Percentiles rank a stretch among this genome's conserved stretches.
Evolutionary conservation across 495 filamentous ascomycete genomes (phyloP).

Genomic region (Oidiodendron maius): DNA sequence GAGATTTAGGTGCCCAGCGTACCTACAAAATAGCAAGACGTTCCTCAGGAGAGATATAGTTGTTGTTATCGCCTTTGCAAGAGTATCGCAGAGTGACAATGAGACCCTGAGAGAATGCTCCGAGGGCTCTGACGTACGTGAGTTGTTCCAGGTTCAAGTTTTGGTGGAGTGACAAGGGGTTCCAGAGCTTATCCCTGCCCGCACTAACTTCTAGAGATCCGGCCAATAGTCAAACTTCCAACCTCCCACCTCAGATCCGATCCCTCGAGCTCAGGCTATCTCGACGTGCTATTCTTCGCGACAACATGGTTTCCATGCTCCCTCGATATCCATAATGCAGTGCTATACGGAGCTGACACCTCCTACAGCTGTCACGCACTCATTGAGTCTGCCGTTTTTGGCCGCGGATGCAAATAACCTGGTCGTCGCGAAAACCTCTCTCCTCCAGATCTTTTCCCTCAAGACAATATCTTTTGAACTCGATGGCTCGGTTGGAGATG

Average conservation of each 20-base stretch:
- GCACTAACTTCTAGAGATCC: too few species aligned
- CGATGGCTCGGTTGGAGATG: constrained; percentile 26
- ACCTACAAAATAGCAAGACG: too few species aligned
- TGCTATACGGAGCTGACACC: constrained; percentile 87
- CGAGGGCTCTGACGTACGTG: not conserved
- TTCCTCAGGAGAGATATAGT: too few species aligned
- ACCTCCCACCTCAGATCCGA: too few species aligned
- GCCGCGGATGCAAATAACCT: constrained; percentile 74
- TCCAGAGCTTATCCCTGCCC: too few species aligned
- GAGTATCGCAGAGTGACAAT: too few species aligned
- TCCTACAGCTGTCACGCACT: constrained; percentile 88
- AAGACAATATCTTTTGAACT: constrained; percentile 49
- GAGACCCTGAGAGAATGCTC: too few species aligned
- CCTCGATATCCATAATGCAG: constrained; percentile 36
- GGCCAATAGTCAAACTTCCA: too few species aligned
- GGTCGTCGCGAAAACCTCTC: constrained; percentile 79
- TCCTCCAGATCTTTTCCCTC: constrained; percentile 80
- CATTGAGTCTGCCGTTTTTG: constrained; percentile 71
- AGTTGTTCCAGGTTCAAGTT: not conserved
- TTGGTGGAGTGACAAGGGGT: too few species aligned
- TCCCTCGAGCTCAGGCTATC: not conserved
- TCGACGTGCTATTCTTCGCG: not conserved
- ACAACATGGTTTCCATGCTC: not conserved
- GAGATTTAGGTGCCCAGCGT: too few species aligned
- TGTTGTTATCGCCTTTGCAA: too few species aligned